These are phyloP conservation scores for Cladosporium sp. DNA, from an alignment of 2,329 filamentous ascomycete species.

Conservation along the genomic window DNA sequence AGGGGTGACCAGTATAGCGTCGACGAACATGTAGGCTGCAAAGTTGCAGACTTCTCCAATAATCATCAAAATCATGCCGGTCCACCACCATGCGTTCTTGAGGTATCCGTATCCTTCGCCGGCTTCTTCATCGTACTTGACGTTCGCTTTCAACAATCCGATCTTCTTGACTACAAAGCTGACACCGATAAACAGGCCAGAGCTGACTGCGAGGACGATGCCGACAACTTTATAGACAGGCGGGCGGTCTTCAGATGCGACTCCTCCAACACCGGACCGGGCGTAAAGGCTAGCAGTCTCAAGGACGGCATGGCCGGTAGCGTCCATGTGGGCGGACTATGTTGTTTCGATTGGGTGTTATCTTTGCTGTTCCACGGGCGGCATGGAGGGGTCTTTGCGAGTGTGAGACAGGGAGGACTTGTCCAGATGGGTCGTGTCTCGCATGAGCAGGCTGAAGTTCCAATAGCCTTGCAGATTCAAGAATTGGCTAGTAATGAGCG, in stretches of 20 bases:
- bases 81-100: constrained; percentile 94
- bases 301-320: constrained; percentile 39
- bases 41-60: constrained; percentile 96
- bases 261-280: constrained; percentile 40
- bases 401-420: background rate
- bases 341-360: constrained; percentile 15
- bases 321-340: constrained; percentile 42
- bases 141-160: constrained; percentile 85
- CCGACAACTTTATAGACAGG: constrained; percentile 79
- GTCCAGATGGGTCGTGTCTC: background rate
- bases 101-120: constrained; percentile 97
- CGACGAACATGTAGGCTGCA: constrained; percentile 93
- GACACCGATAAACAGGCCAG: constrained; percentile 87
- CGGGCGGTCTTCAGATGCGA: constrained; percentile 44
- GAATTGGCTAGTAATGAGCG: background rate
- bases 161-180: constrained; percentile 97
- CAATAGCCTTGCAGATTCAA: background rate
- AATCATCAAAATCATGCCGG: constrained; percentile 95
- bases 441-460: background rate
- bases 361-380: background rate
- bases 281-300: constrained; percentile 47
- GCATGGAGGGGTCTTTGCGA: constrained; percentile 15
- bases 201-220: constrained; percentile 79
- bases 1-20: constrained; percentile 92
- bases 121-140: constrained; percentile 93